Conservation (phyloP, 805 yeast species). For the Kodamaea restingae region DNA sequence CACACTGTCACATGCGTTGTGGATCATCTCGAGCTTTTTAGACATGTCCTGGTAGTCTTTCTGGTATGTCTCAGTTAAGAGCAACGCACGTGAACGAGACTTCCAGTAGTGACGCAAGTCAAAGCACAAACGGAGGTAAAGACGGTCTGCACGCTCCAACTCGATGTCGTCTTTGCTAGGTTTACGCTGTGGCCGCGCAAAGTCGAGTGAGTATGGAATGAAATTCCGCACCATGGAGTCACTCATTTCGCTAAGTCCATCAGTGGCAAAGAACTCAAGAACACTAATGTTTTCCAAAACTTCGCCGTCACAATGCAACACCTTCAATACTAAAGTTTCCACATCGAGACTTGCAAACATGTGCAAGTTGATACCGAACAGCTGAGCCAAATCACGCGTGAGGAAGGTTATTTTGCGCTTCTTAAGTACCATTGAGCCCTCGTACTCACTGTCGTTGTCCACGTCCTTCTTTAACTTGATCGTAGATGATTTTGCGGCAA, state of each 20-base stretch:
- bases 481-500: conserved; percentile 70
- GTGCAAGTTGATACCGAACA: conserved; percentile 90
- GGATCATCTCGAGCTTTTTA: conserved; percentile 62
- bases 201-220: conserved; percentile 76
- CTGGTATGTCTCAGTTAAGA: conserved; percentile 64
- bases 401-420: conserved; percentile 60
- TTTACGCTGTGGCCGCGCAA: conserved; percentile 41
- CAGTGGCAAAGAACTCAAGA: conserved; percentile 77
- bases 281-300: conserved; percentile 67
- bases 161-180: conserved; percentile 68
- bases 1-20: conserved; percentile 66
- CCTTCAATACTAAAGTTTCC: conserved; percentile 61
- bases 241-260: conserved; percentile 72
- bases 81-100: conserved; percentile 80
- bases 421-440: conserved; percentile 17
- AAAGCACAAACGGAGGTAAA: conserved; percentile 77
- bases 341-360: conserved; percentile 61
- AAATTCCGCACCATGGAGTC: conserved; percentile 65
- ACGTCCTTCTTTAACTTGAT: conserved; percentile 34
- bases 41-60: conserved; percentile 74
- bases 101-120: conserved; percentile 89
- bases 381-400: conserved; percentile 85
- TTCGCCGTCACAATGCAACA: conserved; percentile 72
- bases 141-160: conserved; percentile 80
- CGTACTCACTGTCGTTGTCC: conserved; percentile 3